phyloP scores from a whole-genome alignment of 768 basidiomycete species.

The Floccularia luteovirens region DNA sequence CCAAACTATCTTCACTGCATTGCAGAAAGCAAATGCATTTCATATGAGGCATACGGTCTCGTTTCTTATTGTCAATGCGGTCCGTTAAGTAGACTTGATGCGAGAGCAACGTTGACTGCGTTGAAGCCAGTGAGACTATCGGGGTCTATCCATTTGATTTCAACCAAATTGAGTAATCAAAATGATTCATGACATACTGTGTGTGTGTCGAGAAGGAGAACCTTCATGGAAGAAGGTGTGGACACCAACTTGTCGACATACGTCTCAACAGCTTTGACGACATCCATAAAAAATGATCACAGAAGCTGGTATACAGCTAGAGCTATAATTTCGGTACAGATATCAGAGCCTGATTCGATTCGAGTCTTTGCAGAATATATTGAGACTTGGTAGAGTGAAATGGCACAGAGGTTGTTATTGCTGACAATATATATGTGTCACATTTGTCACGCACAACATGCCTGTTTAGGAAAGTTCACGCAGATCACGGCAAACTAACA shows the following conservation, averaged over 20 bases:
- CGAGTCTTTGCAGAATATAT: no score
- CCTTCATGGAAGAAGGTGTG: conserved; percentile 87
- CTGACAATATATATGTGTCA: no score
- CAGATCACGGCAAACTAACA: no score
- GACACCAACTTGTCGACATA: conserved; percentile 89
- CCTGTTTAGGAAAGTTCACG: no score
- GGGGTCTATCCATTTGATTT: conserved; percentile 67
- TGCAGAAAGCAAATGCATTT: conserved; percentile 95
- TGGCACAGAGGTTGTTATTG: no score
- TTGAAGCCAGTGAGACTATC: conserved; percentile 89
- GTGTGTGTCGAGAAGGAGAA: conserved; percentile 88
- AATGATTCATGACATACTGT: conserved; percentile 49
- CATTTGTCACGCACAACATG: no score
- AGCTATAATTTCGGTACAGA: no score
- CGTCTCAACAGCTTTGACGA: conserved; percentile 89
- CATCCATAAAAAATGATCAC: conserved; percentile 61
- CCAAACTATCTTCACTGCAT: conserved; percentile 73
- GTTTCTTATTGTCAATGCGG: conserved; percentile 88
- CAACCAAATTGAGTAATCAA: neutral
- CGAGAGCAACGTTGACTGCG: conserved; percentile 86
- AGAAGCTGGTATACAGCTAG: neutral
- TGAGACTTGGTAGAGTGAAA: no score
- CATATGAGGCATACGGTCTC: conserved; percentile 92
- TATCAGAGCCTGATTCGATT: no score
- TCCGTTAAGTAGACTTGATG: conserved; percentile 98